phyloP scores from a whole-genome alignment of 768 basidiomycete species.

The Lactarius psammicola region DNA sequence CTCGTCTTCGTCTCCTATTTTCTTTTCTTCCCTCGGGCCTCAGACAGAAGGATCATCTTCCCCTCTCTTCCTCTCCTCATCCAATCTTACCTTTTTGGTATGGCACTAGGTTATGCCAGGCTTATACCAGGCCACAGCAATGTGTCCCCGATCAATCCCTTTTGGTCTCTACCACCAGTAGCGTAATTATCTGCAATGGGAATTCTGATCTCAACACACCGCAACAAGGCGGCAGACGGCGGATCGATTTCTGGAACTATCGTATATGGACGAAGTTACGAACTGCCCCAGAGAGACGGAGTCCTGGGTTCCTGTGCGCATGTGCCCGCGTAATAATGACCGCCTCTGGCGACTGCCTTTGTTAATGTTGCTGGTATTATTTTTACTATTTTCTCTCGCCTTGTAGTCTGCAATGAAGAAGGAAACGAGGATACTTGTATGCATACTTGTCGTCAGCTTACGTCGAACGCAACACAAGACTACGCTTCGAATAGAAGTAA shows the following conservation, averaged over 20 bases:
- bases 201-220: slow-evolving; percentile 5
- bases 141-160: slow-evolving; percentile 9
- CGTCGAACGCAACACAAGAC: slow-evolving; percentile 16
- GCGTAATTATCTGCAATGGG: neutral
- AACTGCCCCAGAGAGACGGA: neutral
- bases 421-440: slow-evolving; percentile 10
- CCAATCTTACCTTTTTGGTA: neutral
- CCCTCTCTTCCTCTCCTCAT: neutral
- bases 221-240: slow-evolving; percentile 6
- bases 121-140: neutral
- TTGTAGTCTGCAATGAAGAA: slow-evolving; percentile 2
- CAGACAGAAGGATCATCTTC: neutral
- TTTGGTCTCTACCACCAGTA: neutral
- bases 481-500: slow-evolving; percentile 15
- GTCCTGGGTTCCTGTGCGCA: neutral
- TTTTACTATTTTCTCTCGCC: neutral
- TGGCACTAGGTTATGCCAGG: slow-evolving; percentile 7
- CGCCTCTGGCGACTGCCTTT: neutral
- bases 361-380: neutral
- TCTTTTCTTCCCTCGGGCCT: neutral
- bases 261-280: neutral
- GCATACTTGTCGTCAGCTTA: slow-evolving; percentile 1
- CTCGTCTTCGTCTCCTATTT: neutral
- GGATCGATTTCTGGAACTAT: neutral
- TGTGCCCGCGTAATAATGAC: neutral